phyloP scores from a whole-genome alignment of 208 protist species.

The Crithidia brevicula region DNA sequence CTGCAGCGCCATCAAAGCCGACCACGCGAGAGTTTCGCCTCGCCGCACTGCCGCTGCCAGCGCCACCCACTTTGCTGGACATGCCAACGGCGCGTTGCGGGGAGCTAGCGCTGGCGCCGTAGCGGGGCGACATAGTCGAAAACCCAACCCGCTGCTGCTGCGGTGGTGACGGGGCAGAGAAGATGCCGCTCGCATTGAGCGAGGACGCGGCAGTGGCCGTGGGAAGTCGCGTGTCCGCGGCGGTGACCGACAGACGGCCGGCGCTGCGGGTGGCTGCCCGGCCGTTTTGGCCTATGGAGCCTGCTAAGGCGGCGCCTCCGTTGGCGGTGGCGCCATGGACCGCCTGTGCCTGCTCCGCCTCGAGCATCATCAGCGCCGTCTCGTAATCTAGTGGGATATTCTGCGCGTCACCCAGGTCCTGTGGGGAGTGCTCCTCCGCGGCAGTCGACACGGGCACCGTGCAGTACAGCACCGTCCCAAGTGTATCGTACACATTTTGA shows the following conservation, averaged over 20 bases:
- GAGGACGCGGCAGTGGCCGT: neutral
- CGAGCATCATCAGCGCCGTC: constrained; percentile 15
- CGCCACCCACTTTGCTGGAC: too few species aligned
- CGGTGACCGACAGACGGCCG: neutral
- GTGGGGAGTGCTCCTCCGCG: neutral
- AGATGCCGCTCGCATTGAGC: neutral
- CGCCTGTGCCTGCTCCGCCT: constrained; percentile 17
- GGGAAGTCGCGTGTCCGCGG: neutral
- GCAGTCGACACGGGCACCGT: constrained; percentile 39
- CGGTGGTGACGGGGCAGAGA: neutral
- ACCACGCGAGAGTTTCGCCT: neutral
- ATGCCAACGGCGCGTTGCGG: too few species aligned
- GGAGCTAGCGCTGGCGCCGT: constrained; percentile 1
- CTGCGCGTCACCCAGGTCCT: constrained; percentile 9
- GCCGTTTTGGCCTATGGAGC: neutral
- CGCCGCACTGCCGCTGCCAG: neutral
- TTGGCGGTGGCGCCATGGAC: neutral
- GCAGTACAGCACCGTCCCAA: constrained; percentile 75
- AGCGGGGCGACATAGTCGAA: constrained; percentile 1
- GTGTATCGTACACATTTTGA: constrained; percentile 65
- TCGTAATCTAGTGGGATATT: constrained; percentile 33
- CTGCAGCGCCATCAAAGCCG: neutral
- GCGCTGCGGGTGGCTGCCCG: neutral
- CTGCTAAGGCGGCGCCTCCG: neutral
- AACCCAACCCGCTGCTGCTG: neutral